Evolutionary conservation across 2,329 filamentous ascomycete species (phyloP).

Genomic region (Teratosphaeria nubilosa): DNA sequence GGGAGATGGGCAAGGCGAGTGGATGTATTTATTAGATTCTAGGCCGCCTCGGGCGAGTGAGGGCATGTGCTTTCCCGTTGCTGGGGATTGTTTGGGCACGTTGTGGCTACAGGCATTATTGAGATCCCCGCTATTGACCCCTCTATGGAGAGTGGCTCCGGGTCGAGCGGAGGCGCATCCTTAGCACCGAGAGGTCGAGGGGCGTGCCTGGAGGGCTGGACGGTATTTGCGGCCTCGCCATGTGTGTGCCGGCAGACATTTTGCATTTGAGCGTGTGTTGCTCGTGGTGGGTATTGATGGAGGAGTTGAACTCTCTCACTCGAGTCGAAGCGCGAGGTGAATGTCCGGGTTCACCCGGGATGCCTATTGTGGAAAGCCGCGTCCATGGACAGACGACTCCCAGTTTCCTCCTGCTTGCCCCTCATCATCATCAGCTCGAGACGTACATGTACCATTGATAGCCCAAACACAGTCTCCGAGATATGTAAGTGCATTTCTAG

Average conservation of each 20-base stretch:
- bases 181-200: not conserved
- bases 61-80: not conserved
- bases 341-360: not conserved
- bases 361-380: not conserved
- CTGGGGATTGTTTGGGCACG: not conserved
- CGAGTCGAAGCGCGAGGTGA: not conserved
- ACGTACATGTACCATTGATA: not conserved
- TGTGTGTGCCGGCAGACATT: too few relatives aligned
- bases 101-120: too few relatives aligned
- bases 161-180: not conserved
- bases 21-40: too few relatives aligned
- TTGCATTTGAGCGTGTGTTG: too few relatives aligned
- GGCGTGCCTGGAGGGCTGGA: too few relatives aligned
- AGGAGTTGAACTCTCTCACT: not conserved
- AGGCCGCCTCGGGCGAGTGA: too few relatives aligned
- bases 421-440: not conserved
- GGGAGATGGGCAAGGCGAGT: too few relatives aligned
- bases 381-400: not conserved
- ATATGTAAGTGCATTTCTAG: not conserved
- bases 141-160: too few relatives aligned
- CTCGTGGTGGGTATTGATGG: too few relatives aligned
- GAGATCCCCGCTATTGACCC: too few relatives aligned
- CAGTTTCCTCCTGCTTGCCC: not conserved
- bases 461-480: not conserved
- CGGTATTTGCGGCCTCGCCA: too few relatives aligned